phyloP scores from a whole-genome alignment of 768 basidiomycete species.

The Xanthoconium purpureum region DNA sequence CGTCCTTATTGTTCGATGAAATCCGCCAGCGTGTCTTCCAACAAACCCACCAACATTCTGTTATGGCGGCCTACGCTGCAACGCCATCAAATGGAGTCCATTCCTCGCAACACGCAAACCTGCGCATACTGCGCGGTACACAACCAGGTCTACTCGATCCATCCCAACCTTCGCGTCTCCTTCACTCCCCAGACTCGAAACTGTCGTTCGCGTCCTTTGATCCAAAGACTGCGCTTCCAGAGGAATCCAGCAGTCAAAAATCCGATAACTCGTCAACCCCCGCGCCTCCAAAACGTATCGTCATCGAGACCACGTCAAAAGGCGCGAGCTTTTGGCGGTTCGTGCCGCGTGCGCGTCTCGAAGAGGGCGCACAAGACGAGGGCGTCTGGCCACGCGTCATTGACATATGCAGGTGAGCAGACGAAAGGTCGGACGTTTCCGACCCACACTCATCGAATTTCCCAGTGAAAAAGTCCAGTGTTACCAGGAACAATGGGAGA shows the following conservation, averaged over 20 bases:
- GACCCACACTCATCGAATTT: constrained; percentile 13
- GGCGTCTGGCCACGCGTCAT: constrained; percentile 69
- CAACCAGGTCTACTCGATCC: constrained; percentile 65
- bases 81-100: constrained; percentile 1
- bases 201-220: constrained; percentile 77
- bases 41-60: not conserved
- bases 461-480: constrained; percentile 47
- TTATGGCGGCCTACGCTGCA: constrained; percentile 12
- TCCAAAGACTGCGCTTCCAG: constrained; percentile 57
- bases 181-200: constrained; percentile 55
- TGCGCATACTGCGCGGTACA: constrained; percentile 37
- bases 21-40: not conserved
- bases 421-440: constrained; percentile 1
- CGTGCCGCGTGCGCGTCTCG: constrained; percentile 64
- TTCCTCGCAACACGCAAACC: constrained; percentile 7
- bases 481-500: constrained; percentile 81
- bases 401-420: constrained; percentile 64
- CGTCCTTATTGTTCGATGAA: constrained; percentile 1
- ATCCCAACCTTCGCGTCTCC: constrained; percentile 56
- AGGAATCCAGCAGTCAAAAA: constrained; percentile 37
- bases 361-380: constrained; percentile 59
- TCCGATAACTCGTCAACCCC: constrained; percentile 46
- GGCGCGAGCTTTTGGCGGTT: constrained; percentile 68
- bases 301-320: constrained; percentile 62
- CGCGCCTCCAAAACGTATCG: constrained; percentile 64